A percentile compares a stretch with the other conserved stretches of the same genome.
Conservation (phyloP, 2,329 filamentous ascomycete genomes). For the Cladosporium sp. region DNA sequence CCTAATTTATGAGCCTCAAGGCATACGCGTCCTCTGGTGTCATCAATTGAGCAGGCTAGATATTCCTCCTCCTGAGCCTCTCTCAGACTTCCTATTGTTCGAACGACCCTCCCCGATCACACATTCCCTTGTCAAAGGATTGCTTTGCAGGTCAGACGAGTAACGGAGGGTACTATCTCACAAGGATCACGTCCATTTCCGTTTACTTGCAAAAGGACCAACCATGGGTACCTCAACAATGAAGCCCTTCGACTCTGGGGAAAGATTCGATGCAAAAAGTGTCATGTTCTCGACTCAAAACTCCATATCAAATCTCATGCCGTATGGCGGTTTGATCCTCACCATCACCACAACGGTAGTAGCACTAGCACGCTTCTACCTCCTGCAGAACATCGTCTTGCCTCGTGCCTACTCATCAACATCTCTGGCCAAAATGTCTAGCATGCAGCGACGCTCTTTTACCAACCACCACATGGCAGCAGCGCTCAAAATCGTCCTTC, state of each 20-base stretch:
- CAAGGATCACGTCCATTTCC: too few species aligned
- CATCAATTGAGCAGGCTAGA: background rate
- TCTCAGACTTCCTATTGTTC: background rate
- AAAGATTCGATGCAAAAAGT: background rate
- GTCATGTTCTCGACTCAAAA: background rate
- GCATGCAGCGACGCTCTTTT: constrained; percentile 38
- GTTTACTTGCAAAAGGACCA: too few species aligned
- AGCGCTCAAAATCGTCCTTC: constrained; percentile 37
- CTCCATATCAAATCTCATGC: background rate
- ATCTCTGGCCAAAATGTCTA: constrained; percentile 35
- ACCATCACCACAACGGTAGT: constrained; percentile 18
- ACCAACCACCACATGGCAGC: constrained; percentile 47
- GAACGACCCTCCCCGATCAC: too few species aligned
- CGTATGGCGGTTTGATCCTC: constrained; percentile 25
- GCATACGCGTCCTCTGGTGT: background rate
- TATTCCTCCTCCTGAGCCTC: background rate
- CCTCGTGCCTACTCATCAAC: constrained; percentile 29
- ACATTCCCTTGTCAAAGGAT: background rate
- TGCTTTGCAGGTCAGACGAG: background rate
- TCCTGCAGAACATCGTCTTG: constrained; percentile 33
- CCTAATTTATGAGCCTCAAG: background rate
- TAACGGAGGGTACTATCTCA: too few species aligned
- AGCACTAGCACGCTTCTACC: constrained; percentile 26
- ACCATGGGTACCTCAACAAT: too few species aligned
- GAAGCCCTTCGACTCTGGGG: background rate